These are phyloP conservation scores for Candida bentonensis DNA, from an alignment of 805 yeast genomes.

Conservation along the genomic window DNA sequence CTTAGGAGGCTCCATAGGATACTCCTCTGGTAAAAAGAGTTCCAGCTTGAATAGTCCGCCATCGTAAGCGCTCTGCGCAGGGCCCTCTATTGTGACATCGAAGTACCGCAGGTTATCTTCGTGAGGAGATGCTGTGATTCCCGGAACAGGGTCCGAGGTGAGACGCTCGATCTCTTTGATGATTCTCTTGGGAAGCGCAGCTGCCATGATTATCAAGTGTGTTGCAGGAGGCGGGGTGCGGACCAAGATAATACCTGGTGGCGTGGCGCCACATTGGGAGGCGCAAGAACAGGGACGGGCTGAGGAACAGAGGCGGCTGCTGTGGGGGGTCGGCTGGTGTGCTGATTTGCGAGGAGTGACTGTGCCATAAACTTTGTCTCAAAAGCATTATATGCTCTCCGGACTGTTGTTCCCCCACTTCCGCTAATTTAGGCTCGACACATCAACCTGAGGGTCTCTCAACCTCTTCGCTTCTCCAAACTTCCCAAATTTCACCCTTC, in stretches of 20 bases:
- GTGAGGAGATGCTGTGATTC: slow-evolving; percentile 84
- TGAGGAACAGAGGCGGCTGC: too few relatives aligned
- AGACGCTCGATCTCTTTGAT: slow-evolving; percentile 92
- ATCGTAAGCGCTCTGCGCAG: slow-evolving; percentile 82
- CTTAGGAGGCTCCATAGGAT: slow-evolving; percentile 97
- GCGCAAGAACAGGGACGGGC: too few relatives aligned
- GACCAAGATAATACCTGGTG: too few relatives aligned
- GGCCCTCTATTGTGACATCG: slow-evolving; percentile 86
- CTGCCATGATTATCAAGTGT: too few relatives aligned
- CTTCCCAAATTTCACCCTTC: neutral
- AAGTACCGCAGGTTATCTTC: slow-evolving; percentile 90
- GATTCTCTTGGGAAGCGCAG: slow-evolving; percentile 72
- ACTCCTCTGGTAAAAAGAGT: slow-evolving; percentile 85
- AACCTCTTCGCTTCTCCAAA: neutral
- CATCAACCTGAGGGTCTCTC: neutral
- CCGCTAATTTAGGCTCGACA: neutral
- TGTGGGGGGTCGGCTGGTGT: too few relatives aligned
- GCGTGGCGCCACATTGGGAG: too few relatives aligned
- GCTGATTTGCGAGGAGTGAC: too few relatives aligned
- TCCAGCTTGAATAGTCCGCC: slow-evolving; percentile 65
- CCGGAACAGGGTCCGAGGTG: slow-evolving; percentile 91
- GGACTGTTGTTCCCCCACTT: too few relatives aligned
- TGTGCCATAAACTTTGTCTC: too few relatives aligned
- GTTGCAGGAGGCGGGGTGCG: too few relatives aligned
- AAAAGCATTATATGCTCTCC: too few relatives aligned